phyloP scores from a whole-genome alignment of 805 yeast species.

The Candida nanaspora region DNA sequence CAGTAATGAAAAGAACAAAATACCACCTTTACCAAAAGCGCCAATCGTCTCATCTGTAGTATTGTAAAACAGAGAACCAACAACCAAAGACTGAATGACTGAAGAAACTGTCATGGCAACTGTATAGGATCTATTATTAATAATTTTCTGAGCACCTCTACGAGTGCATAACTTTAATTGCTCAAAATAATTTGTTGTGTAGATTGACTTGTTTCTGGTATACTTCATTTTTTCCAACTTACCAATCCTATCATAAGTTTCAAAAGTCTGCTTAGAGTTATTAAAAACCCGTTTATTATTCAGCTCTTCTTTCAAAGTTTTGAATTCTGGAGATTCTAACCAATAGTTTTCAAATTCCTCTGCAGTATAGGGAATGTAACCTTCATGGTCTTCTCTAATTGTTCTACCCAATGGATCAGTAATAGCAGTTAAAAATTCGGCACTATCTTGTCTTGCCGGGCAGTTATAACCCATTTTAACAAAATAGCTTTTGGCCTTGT shows the following conservation, averaged over 20 bases:
- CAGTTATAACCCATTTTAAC: conserved; percentile 56
- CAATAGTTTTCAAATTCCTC: conserved; percentile 53
- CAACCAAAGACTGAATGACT: conserved; percentile 47
- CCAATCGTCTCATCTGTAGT: conserved; percentile 43
- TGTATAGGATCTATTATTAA: conserved; percentile 51
- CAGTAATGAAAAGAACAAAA: conserved; percentile 52
- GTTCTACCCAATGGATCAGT: conserved; percentile 58
- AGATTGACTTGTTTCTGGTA: conserved; percentile 31
- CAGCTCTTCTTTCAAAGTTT: conserved; percentile 24
- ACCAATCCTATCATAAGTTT: conserved; percentile 23
- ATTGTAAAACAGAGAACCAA: conserved; percentile 54
- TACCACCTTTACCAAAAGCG: conserved; percentile 56
- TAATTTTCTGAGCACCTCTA: conserved; percentile 47
- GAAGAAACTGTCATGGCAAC: conserved; percentile 43
- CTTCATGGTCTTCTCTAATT: conserved; percentile 43
- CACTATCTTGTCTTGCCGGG: conserved; percentile 62
- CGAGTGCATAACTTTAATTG: conserved; percentile 45
- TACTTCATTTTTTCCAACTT: conserved; percentile 29
- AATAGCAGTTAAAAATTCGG: conserved; percentile 61
- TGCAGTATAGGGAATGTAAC: conserved; percentile 48
- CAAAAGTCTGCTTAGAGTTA: conserved; percentile 26
- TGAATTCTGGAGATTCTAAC: conserved; percentile 31
- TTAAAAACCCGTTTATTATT: conserved; percentile 27
- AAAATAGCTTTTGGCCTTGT: conserved; percentile 46
- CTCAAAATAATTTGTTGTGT: conserved; percentile 34